phyloP scores from a whole-genome alignment of 2,329 filamentous ascomycete genomes.

The Purpureocillium takamizusanense region DNA sequence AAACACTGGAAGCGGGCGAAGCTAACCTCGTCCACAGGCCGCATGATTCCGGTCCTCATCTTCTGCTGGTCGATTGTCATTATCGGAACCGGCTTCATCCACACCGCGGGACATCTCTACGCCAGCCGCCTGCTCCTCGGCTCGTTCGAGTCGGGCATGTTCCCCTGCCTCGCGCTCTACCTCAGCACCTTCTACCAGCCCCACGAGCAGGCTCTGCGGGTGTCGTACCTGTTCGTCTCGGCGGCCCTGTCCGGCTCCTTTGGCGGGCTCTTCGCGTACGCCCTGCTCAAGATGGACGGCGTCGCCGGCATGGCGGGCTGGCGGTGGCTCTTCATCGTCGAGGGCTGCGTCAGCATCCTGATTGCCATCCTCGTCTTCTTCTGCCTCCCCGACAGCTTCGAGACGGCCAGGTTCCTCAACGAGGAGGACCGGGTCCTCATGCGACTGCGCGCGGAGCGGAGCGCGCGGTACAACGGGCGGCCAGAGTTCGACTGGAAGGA shows the following conservation, averaged over 20 bases:
- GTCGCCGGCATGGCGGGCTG: constrained; percentile 21
- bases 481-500: constrained; percentile 10
- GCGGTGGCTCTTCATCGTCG: constrained; percentile 30
- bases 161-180: constrained; percentile 5
- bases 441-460: constrained; percentile 6
- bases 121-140: constrained; percentile 5
- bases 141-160: constrained; percentile 5
- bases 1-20: background rate
- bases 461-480: constrained; percentile 8
- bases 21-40: background rate
- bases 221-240: constrained; percentile 28
- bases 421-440: constrained; percentile 11
- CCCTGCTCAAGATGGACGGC: constrained; percentile 22
- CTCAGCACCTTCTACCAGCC: constrained; percentile 6
- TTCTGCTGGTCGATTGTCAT: constrained; percentile 9
- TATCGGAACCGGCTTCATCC: constrained; percentile 14
- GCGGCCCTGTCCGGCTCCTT: constrained; percentile 28
- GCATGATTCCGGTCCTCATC: constrained; percentile 11
- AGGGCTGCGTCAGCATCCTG: constrained; percentile 18
- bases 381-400: background rate
- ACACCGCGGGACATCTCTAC: constrained; percentile 11
- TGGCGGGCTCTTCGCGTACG: constrained; percentile 29
- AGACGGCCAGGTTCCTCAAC: constrained; percentile 6
- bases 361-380: constrained; percentile 20
- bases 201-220: constrained; percentile 9